Base-by-base conservation (phyloP, 2,329 filamentous ascomycete genomes). In the Raffaelea arxii region DNA sequence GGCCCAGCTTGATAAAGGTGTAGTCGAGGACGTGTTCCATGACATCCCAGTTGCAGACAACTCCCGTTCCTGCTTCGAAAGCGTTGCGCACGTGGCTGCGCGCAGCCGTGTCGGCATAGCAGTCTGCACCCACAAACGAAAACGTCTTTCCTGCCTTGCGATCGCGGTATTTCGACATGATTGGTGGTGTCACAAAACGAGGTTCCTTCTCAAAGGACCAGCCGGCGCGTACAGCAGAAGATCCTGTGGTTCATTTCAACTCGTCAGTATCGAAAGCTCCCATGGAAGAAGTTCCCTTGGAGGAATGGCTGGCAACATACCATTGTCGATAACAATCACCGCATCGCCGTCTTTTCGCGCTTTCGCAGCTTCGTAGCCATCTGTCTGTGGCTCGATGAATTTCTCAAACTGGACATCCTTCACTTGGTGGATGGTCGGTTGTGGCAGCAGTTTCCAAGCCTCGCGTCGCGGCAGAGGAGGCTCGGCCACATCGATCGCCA, bases 261-360 rank as follows among this genome's bases (percentile, higher is more conserved):
- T n/a, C n/a, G n/a, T n/a, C n/a, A n/a, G n/a, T n/a, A n/a, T n/a
- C n/a, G n/a, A n/a, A n/a, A n/a, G n/a, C n/a, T n/a, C n/a, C n/a
- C 10, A 25, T 9, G 7, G n/a, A 9, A 22, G 14, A 25, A 18
- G 25, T n/a, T n/a, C n/a, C n/a, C n/a, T n/a, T n/a, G n/a, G n/a
- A n/a, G n/a, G n/a, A n/a, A n/a, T n/a, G n/a, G n/a, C n/a, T n/a
- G n/a, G n/a, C 4, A 12, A n/a, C 66, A 50, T 68, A 94, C 90
- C 92, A 84, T 96, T 96, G 69, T 98, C 92, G 60, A 98, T 97
- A 52, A 98, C 86, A 59, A 98, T 96, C 43, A 89, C 87, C 44
- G 82, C 85, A 40, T 70, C 68, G 48, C 69, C 74, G 16, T 72
- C 64, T 19, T 74, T 67, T 21, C 60, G 62, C 47, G 77, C 67